Percentiles rank a stretch among this genome's conserved stretches.
phyloP scores from a whole-genome alignment of 2,329 filamentous ascomycete species.

The Herpotrichia juniperi region DNA sequence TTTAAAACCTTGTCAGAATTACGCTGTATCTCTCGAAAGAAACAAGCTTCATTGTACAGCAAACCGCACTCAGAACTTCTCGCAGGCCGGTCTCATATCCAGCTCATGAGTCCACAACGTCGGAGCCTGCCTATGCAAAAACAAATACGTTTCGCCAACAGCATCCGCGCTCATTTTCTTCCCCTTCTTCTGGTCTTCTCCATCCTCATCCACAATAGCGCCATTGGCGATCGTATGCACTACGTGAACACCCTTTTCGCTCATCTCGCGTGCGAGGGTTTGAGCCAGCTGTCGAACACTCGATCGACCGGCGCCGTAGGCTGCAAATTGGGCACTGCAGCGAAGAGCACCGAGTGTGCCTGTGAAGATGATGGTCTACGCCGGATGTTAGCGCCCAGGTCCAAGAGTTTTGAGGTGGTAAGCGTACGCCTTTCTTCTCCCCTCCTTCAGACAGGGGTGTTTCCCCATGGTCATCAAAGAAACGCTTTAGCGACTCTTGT shows the following conservation, averaged over 20 bases:
- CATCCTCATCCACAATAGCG: slow-evolving; percentile 58
- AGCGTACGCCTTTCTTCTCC: slow-evolving; percentile 57
- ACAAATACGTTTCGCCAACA: slow-evolving; percentile 63
- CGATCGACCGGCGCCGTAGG: slow-evolving; percentile 61
- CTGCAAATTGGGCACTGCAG: slow-evolving; percentile 60
- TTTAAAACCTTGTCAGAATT: too few relatives aligned
- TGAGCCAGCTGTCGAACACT: slow-evolving; percentile 63
- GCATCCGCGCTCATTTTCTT: slow-evolving; percentile 65
- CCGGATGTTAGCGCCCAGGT: background rate
- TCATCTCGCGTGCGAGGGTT: slow-evolving; percentile 62
- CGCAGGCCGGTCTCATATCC: slow-evolving; percentile 57
- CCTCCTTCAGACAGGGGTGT: slow-evolving; percentile 53
- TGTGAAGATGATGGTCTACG: slow-evolving; percentile 60
- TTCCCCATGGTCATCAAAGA: slow-evolving; percentile 60
- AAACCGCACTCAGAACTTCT: slow-evolving; percentile 58
- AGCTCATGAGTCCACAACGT: slow-evolving; percentile 60
- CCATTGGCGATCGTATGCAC: slow-evolving; percentile 66
- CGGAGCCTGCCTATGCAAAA: slow-evolving; percentile 55
- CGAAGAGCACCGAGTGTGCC: slow-evolving; percentile 61
- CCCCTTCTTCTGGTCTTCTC: slow-evolving; percentile 54
- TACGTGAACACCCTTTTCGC: slow-evolving; percentile 62
- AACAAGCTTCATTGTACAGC: too few relatives aligned
- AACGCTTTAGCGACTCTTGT: slow-evolving; percentile 58
- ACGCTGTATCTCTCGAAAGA: too few relatives aligned
- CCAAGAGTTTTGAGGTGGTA: background rate